Base-by-base conservation (phyloP, 805 yeast species). In the Alloascoidea africana region DNA sequence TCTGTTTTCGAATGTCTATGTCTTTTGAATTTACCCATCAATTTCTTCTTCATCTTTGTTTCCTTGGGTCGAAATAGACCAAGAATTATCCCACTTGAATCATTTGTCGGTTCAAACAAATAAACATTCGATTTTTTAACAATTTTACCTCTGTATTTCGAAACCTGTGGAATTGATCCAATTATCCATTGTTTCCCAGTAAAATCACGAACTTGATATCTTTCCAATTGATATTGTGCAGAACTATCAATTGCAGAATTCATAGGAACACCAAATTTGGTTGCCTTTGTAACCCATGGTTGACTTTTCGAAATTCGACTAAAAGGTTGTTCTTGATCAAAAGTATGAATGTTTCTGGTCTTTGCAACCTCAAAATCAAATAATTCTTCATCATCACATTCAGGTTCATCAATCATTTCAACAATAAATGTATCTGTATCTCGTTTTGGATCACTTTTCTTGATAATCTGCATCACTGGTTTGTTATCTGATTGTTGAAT, bases 131-230 rank as follows among this genome's bases (percentile, higher is more conserved):
- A 8, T 11, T 34, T 16, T 18, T 34, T 34, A 14, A n/a, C 5
- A 8, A 8, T n/a, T n/a, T 8, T 8, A 11, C 16, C 17, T 8
- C 14, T 14, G 13, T 30, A 6, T 18, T 34, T 6, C 11, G 36
- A 34, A 34, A 34, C 11, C 18, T 17, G 11, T 6, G 36, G 36
- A 6, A 34, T 8, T 5, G 36, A 8, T 34, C 36, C 36, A 14
- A 14, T 14, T 5, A 34, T 34, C 36, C 36, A 34, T 18, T 17
- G 6, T 14, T 34, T 16, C 8, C 36, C 36, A 18, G 8, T 34
- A 18, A 14, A 14, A 34, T 34, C 36, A n/a, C 36, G 16, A n/a
- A 34, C 27, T 17, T 34, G 27, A 18, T 34, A 34, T 17, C 36
- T 16, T 14, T 34, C 27, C 17, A 34, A 30, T 11, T 14, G 16